Conservation (phyloP, 257 asterid genomes). For the Solanum rostratum region DNA sequence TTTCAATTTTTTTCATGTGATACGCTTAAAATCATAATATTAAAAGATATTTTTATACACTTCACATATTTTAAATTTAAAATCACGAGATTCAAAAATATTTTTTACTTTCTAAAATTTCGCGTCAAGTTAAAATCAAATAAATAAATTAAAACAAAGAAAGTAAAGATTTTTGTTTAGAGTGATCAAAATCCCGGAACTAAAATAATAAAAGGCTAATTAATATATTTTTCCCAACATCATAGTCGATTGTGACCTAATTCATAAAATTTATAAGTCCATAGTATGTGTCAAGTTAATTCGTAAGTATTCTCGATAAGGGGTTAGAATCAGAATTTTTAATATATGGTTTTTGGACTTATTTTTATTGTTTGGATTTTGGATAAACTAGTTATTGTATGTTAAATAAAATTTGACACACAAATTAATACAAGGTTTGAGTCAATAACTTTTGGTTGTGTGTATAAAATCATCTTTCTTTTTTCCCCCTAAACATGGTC, state of each 20-base stretch:
- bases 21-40: too few relatives aligned
- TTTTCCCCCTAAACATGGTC: not conserved
- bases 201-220: not conserved
- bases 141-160: too few relatives aligned
- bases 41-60: too few relatives aligned
- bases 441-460: too few relatives aligned
- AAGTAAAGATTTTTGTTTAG: not conserved
- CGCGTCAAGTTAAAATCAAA: not conserved
- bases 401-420: not conserved
- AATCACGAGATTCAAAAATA: too few relatives aligned
- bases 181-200: not conserved
- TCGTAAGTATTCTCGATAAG: too few relatives aligned
- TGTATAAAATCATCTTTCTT: too few relatives aligned
- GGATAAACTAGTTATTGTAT: not conserved
- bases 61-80: too few relatives aligned
- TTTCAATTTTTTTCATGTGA: not conserved
- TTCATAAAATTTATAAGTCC: not conserved
- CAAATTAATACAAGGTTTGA: not conserved
- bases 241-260: not conserved
- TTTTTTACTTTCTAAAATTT: too few relatives aligned
- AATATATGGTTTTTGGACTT: too few relatives aligned
- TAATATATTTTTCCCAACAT: not conserved
- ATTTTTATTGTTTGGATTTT: too few relatives aligned
- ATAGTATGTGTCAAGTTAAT: not conserved
- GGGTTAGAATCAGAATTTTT: too few relatives aligned